Conservation (phyloP, 306 rosid species). For the Trichosanthes truncata region DNA sequence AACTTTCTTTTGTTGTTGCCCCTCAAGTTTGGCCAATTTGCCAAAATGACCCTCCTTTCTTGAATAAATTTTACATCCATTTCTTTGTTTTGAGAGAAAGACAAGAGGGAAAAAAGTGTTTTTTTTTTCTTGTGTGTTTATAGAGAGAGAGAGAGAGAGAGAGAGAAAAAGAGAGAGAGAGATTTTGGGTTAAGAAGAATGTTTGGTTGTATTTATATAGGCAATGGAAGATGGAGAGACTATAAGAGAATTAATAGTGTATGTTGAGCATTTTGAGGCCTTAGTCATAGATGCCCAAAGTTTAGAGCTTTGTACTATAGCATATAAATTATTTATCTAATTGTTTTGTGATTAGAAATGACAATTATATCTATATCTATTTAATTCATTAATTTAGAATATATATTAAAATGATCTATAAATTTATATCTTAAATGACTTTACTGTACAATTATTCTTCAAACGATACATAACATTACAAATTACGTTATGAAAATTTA, state of each 20-base stretch:
- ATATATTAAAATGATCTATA: background rate
- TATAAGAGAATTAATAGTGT: background rate
- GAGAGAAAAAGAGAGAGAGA: too few relatives aligned
- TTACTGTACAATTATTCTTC: background rate
- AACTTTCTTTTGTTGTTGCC: slow-evolving; percentile 12
- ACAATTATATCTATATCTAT: background rate
- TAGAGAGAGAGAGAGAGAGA: background rate
- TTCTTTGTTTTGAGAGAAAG: slow-evolving; percentile 5
- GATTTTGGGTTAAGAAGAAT: background rate
- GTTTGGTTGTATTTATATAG: background rate
- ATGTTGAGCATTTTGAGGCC: background rate
- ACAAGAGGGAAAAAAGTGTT: background rate
- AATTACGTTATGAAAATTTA: background rate
- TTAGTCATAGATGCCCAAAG: background rate
- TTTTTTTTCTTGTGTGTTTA: background rate
- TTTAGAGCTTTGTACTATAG: background rate
- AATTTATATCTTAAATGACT: background rate
- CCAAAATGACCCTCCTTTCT: slow-evolving; percentile 18
- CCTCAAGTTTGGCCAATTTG: slow-evolving; percentile 9
- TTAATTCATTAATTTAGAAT: background rate
- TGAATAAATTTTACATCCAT: slow-evolving; percentile 51
- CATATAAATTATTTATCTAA: background rate
- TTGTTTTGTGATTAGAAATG: background rate
- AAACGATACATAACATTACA: background rate
- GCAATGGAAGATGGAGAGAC: background rate